Evolutionary conservation across 2,329 filamentous ascomycete species (phyloP).

Genomic region (Colletotrichum zoysiae): DNA sequence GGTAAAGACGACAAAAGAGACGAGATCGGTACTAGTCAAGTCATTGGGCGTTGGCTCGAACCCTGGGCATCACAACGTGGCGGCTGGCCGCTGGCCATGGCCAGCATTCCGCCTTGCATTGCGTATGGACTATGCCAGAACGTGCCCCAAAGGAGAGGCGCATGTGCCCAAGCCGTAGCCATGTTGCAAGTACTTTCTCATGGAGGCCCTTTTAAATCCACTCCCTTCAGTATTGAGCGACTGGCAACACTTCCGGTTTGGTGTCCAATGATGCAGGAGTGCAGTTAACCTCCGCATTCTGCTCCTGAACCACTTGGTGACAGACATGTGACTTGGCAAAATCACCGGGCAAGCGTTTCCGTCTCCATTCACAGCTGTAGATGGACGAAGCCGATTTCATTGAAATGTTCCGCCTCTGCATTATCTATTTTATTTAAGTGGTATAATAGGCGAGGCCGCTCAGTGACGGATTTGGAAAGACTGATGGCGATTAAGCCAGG

Average conservation of each 20-base stretch:
- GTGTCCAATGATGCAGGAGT: conserved; percentile 29
- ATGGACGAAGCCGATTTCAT: conserved; percentile 5
- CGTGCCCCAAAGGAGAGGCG: conserved; percentile 7
- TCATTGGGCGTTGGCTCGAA: conserved; percentile 28
- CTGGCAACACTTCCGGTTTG: conserved; percentile 8
- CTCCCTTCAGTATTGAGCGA: conserved; percentile 13
- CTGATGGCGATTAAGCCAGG: conserved; percentile 12
- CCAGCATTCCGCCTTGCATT: conserved; percentile 40
- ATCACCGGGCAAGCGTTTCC: conserved; percentile 15
- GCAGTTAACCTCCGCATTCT: conserved; percentile 16
- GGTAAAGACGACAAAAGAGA: conserved; percentile 9
- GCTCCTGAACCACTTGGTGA: conserved; percentile 1
- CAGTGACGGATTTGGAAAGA: conserved; percentile 7
- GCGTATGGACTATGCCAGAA: conserved; percentile 31
- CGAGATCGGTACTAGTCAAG: conserved; percentile 21
- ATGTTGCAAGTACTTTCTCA: conserved; percentile 3
- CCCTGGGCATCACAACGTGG: conserved; percentile 42
- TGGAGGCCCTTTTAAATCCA: conserved; percentile 11
- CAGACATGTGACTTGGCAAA: conserved; percentile 21
- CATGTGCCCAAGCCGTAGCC: conserved; percentile 19
- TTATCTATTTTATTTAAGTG: not conserved
- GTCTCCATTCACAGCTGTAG: not conserved
- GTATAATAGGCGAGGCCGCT: not conserved
- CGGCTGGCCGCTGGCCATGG: conserved; percentile 43
- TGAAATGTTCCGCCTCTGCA: not conserved